Evolutionary conservation across 345 rosid species (phyloP).

Genomic region (Hypericum androsaemum): DNA sequence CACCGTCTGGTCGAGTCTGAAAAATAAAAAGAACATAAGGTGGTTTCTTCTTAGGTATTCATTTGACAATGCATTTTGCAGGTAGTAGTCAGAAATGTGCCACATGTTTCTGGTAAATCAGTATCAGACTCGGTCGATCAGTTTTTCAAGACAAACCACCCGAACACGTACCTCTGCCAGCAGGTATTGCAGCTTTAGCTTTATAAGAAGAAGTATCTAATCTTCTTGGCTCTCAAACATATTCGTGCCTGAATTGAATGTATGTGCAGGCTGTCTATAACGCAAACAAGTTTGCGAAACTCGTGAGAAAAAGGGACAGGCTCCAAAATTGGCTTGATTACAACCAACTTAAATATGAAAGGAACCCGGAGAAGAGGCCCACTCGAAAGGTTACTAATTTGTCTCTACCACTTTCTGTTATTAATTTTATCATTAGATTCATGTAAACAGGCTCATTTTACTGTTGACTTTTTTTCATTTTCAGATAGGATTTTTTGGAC

Average conservation of each 20-base stretch:
- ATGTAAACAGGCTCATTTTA: neutral
- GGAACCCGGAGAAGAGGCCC: neutral
- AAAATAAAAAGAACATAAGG: no score
- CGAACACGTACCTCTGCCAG: conserved; percentile 80
- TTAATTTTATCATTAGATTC: no score
- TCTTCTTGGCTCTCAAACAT: no score
- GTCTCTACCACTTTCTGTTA: no score
- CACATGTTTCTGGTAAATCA: conserved; percentile 44
- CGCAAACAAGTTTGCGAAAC: neutral
- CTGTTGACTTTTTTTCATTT: conserved; percentile 13
- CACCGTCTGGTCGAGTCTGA: no score
- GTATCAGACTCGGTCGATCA: conserved; percentile 56
- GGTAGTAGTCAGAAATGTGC: conserved; percentile 90
- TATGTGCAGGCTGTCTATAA: conserved; percentile 13
- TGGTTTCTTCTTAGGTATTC: no score
- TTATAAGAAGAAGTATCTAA: neutral
- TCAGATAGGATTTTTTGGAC: conserved; percentile 84
- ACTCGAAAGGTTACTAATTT: neutral
- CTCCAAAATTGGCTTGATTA: neutral
- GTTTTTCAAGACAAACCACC: conserved; percentile 77
- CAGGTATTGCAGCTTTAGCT: conserved; percentile 43
- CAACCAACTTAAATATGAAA: neutral
- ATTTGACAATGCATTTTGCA: conserved; percentile 15
- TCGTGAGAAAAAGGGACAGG: neutral
- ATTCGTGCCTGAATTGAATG: neutral